Conservation (phyloP, 768 basidiomycete species). For the Lactarius hengduanensis region DNA sequence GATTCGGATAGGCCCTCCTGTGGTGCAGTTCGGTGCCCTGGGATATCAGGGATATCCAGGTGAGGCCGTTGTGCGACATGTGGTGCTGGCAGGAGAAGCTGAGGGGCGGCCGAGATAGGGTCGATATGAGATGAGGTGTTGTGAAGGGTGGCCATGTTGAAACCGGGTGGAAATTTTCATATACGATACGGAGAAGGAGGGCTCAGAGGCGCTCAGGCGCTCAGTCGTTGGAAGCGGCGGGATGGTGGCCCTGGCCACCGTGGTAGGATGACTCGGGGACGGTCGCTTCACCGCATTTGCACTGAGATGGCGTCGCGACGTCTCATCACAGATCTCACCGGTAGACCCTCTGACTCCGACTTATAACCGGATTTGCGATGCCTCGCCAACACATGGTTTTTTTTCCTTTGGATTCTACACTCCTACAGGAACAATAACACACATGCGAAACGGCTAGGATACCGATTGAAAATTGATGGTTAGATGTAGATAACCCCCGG, state of each 20-base stretch:
- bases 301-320: not conserved
- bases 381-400: not conserved
- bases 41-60: constrained; percentile 67
- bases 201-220: not conserved
- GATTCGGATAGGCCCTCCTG: constrained; percentile 36
- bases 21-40: constrained; percentile 41
- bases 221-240: not conserved
- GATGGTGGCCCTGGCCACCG: not conserved
- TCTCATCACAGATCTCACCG: not conserved
- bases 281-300: not conserved
- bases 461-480: not conserved
- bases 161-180: not conserved
- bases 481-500: not conserved
- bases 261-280: not conserved
- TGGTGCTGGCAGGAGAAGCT: not conserved
- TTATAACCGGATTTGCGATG: not conserved
- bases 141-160: not conserved
- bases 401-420: not conserved
- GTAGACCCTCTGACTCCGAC: not conserved
- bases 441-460: not conserved
- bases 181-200: not conserved
- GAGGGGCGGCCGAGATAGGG: not conserved
- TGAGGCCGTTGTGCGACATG: not conserved
- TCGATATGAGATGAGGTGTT: constrained; percentile 2
- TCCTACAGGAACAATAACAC: not conserved